These are phyloP conservation scores for Podospora australis DNA, from an alignment of 495 filamentous ascomycete genomes.

Conservation along the genomic window DNA sequence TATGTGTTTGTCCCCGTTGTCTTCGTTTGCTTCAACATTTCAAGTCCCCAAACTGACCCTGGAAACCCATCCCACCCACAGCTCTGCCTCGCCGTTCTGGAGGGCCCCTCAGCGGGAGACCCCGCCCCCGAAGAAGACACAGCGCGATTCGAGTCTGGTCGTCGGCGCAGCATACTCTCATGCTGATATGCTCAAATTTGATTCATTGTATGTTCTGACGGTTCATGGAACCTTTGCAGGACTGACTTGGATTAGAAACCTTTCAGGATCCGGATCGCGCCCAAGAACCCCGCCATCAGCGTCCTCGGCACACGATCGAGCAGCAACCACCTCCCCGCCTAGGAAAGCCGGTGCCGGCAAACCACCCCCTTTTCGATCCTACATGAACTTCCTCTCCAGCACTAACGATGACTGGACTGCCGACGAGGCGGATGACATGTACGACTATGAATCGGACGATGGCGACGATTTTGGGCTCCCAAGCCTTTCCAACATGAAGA, in stretches of 20 bases:
- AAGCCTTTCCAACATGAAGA: conserved; percentile 80
- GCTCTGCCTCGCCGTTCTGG: conserved; percentile 88
- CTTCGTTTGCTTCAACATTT: neutral
- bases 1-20: conserved; percentile 31
- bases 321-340: conserved; percentile 48
- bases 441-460: conserved; percentile 67
- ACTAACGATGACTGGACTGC: conserved; percentile 71
- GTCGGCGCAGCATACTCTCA: conserved; percentile 96
- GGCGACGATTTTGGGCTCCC: conserved; percentile 93
- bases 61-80: conserved; percentile 28
- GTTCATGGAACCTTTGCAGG: neutral
- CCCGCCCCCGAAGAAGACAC: conserved; percentile 48
- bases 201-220: conserved; percentile 58
- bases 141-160: conserved; percentile 67
- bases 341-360: conserved; percentile 46
- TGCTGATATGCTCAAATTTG: conserved; percentile 85
- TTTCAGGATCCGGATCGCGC: conserved; percentile 40
- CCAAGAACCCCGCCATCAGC: conserved; percentile 46
- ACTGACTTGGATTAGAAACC: conserved; percentile 29
- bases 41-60: neutral
- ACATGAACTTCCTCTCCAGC: conserved; percentile 67
- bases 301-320: conserved; percentile 26
- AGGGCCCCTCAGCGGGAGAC: conserved; percentile 50
- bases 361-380: conserved; percentile 61
- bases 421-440: conserved; percentile 61